A percentile compares a stretch with the other conserved stretches of the same genome.
Conservation (phyloP, 2,329 filamentous ascomycete species). For the Bretziella fagacearum region DNA sequence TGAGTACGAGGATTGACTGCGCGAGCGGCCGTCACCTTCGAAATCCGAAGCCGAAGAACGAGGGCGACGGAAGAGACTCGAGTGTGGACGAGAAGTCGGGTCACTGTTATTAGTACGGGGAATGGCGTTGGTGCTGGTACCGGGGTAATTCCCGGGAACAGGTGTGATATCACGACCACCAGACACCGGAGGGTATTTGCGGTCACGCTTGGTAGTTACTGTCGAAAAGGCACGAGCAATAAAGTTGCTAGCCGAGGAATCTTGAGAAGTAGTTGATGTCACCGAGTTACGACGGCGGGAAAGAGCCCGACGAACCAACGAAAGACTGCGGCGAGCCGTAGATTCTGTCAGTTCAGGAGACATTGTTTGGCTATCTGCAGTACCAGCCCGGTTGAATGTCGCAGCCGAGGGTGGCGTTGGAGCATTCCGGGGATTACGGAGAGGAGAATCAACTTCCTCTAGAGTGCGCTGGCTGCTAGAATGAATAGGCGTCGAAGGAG, state of each 20-base stretch:
- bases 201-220: conserved; percentile 8
- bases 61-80: conserved; percentile 7
- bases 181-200: conserved; percentile 12
- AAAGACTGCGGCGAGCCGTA: conserved; percentile 30
- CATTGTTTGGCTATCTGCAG: conserved; percentile 20
- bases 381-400: neutral
- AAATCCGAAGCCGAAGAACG: conserved; percentile 19
- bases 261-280: conserved; percentile 8
- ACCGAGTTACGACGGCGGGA: conserved; percentile 29
- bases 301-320: conserved; percentile 37
- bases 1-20: neutral
- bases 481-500: conserved; percentile 18
- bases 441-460: conserved; percentile 42
- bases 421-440: conserved; percentile 44
- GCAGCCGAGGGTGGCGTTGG: conserved; percentile 31
- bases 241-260: conserved; percentile 4
- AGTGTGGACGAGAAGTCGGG: conserved; percentile 7
- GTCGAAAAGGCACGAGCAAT: conserved; percentile 11
- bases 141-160: conserved; percentile 7
- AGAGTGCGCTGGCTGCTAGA: conserved; percentile 30
- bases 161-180: conserved; percentile 13
- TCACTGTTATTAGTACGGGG: conserved; percentile 12
- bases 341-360: conserved; percentile 5
- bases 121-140: neutral
- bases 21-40: conserved; percentile 20